Percentiles rank a stretch among this genome's conserved stretches.
phyloP scores from a whole-genome alignment of 2,329 filamentous ascomycete species.

The Aspergillus alliaceus region DNA sequence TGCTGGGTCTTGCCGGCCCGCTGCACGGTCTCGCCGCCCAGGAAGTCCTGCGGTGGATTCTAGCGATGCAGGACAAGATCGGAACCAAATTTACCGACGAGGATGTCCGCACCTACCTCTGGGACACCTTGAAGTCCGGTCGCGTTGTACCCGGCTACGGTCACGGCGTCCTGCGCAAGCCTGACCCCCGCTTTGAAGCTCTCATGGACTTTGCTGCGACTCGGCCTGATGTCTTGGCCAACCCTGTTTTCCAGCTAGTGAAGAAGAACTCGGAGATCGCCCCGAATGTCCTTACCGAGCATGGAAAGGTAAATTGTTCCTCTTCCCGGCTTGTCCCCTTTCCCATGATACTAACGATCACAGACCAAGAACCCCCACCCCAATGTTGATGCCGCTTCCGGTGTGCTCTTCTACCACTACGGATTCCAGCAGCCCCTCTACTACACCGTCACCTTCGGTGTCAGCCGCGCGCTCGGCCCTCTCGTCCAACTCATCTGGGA shows the following conservation, averaged over 20 bases:
- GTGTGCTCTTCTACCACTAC: slow-evolving; percentile 96
- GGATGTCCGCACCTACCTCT: slow-evolving; percentile 86
- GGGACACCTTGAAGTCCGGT: slow-evolving; percentile 88
- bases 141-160: slow-evolving; percentile 94
- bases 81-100: slow-evolving; percentile 74
- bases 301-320: slow-evolving; percentile 68
- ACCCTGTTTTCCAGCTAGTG: slow-evolving; percentile 92
- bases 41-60: slow-evolving; percentile 93
- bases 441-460: slow-evolving; percentile 74
- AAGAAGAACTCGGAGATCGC: slow-evolving; percentile 91
- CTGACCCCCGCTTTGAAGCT: slow-evolving; percentile 93
- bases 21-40: slow-evolving; percentile 91
- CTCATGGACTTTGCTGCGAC: slow-evolving; percentile 92
- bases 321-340: background rate
- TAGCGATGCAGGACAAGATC: slow-evolving; percentile 91
- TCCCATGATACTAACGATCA: slow-evolving; percentile 4
- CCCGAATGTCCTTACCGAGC: slow-evolving; percentile 84
- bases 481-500: slow-evolving; percentile 97
- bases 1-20: slow-evolving; percentile 93
- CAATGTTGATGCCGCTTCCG: slow-evolving; percentile 91
- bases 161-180: slow-evolving; percentile 93
- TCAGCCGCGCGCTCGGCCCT: slow-evolving; percentile 73
- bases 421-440: slow-evolving; percentile 97
- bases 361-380: slow-evolving; percentile 94
- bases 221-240: slow-evolving; percentile 77